A percentile compares a stretch with the other conserved stretches of the same genome.
phyloP scores from a whole-genome alignment of 2,329 filamentous ascomycete species.

The Paraconiothyrium brasiliense region DNA sequence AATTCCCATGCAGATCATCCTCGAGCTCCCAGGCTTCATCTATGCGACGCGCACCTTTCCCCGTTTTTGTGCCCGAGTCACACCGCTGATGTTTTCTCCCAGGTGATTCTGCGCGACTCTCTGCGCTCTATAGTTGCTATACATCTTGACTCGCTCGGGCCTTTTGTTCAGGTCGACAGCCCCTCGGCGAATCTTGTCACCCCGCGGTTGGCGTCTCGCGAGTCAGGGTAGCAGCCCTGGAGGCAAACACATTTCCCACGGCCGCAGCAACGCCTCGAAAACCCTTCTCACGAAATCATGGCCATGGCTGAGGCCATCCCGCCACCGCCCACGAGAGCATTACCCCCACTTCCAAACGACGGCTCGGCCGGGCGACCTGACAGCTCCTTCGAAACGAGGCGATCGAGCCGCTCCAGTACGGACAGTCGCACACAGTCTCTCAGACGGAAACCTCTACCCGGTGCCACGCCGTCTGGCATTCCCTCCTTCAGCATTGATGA shows the following conservation, averaged over 20 bases:
- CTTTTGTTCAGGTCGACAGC: slow-evolving; percentile 3
- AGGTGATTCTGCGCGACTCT: slow-evolving; percentile 7
- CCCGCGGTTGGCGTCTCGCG: slow-evolving; percentile 12
- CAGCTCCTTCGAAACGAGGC: slow-evolving; percentile 25
- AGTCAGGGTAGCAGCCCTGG: slow-evolving; percentile 8
- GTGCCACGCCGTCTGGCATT: slow-evolving; percentile 32
- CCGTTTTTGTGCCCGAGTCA: background rate
- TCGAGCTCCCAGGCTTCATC: background rate
- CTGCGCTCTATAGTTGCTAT: background rate
- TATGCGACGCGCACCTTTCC: background rate
- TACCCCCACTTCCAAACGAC: slow-evolving; percentile 39
- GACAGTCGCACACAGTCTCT: slow-evolving; percentile 33
- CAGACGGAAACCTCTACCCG: slow-evolving; percentile 36
- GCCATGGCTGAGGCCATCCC: slow-evolving; percentile 41
- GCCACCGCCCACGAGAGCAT: slow-evolving; percentile 31
- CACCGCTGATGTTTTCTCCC: background rate
- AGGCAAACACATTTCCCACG: slow-evolving; percentile 10
- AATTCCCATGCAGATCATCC: background rate
- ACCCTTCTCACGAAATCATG: slow-evolving; percentile 15
- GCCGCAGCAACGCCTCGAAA: background rate
- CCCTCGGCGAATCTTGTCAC: slow-evolving; percentile 13
- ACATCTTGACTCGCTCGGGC: background rate
- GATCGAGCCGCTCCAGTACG: slow-evolving; percentile 29
- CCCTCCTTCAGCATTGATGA: slow-evolving; percentile 46
- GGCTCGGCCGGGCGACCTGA: slow-evolving; percentile 21